phyloP scores from a whole-genome alignment of 441 rosid genomes.

The Adansonia madagascariensis region DNA sequence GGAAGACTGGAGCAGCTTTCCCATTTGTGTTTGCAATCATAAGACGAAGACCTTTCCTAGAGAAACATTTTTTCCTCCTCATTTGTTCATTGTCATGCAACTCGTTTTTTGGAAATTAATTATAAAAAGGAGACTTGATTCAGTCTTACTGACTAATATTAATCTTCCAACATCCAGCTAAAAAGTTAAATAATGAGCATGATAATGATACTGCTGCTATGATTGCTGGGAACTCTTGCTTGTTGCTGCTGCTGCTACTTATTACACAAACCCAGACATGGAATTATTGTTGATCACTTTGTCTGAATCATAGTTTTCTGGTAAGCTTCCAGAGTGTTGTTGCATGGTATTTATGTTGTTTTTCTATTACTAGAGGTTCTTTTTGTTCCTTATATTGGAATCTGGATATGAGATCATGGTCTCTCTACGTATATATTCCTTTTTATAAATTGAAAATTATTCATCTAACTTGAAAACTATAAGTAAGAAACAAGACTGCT shows the following conservation, averaged over 20 bases:
- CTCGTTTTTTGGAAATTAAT: neutral
- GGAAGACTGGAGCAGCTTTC: conserved; percentile 10
- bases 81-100: conserved; percentile 8
- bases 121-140: neutral
- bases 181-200: neutral
- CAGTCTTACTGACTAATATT: neutral
- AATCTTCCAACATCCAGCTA: neutral
- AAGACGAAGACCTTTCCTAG: neutral
- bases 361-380: no score
- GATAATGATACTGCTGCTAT: neutral
- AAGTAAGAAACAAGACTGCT: no score
- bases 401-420: no score
- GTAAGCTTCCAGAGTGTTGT: neutral
- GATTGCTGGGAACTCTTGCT: neutral
- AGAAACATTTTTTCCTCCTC: conserved; percentile 1
- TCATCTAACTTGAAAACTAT: no score
- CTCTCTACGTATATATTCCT: no score
- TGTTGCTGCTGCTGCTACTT: conserved; percentile 13
- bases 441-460: no score
- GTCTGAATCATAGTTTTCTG: neutral
- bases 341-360: neutral
- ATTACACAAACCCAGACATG: neutral
- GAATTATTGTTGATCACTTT: neutral
- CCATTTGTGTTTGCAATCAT: conserved; percentile 17
- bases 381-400: no score